Evolutionary conservation across 176 grass and related monocot species (phyloP).

Genomic region (Tillandsia fasciculata): DNA sequence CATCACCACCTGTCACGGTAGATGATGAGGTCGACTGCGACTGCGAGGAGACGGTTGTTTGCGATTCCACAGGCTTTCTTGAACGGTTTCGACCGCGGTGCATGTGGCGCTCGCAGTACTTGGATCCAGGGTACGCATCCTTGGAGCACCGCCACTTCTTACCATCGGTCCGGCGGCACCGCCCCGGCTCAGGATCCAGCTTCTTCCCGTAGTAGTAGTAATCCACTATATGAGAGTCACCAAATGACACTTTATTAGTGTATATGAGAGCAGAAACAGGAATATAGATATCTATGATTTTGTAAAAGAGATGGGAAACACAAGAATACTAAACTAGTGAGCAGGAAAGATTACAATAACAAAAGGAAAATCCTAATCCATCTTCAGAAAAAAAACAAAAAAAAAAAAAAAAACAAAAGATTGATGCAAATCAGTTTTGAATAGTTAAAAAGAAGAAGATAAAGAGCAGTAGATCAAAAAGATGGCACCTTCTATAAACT

Average conservation of each 20-base stretch:
- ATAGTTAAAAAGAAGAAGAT: too few relatives aligned
- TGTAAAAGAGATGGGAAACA: background rate
- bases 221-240: conserved; percentile 39
- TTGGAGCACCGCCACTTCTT: conserved; percentile 99
- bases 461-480: too few relatives aligned
- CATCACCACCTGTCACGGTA: conserved; percentile 30
- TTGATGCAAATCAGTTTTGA: too few relatives aligned
- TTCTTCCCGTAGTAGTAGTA: conserved; percentile 99
- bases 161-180: conserved; percentile 91
- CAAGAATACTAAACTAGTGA: too few relatives aligned
- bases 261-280: background rate
- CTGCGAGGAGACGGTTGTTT: conserved; percentile 28
- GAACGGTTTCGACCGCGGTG: conserved; percentile 99
- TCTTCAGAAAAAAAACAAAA: too few relatives aligned
- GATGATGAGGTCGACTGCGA: conserved; percentile 40
- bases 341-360: too few relatives aligned
- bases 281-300: background rate
- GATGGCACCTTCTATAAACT: too few relatives aligned
- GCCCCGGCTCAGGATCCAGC: conserved; percentile 88
- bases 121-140: conserved; percentile 97
- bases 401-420: too few relatives aligned
- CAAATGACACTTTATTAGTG: conserved; percentile 1
- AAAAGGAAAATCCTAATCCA: too few relatives aligned
- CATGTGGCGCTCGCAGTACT: conserved; percentile 99
- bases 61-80: conserved; percentile 99